Percentiles rank a stretch among this genome's conserved stretches.
These are phyloP conservation scores for Prunus campanulata DNA, from an alignment of 306 rosid species.

Conservation along the genomic window DNA sequence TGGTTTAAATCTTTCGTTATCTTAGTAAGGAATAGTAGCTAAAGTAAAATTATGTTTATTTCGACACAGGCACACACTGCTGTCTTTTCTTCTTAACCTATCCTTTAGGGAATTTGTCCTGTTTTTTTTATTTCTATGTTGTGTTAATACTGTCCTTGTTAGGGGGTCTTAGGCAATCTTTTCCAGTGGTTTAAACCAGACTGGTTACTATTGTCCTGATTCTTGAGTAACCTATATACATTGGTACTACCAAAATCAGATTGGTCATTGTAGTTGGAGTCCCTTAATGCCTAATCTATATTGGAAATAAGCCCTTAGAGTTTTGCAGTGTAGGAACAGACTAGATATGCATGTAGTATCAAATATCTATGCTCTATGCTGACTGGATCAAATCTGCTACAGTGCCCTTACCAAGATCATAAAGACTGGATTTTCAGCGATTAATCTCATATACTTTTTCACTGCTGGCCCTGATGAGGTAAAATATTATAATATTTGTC, in stretches of 20 bases:
- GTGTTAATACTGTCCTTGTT: not conserved
- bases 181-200: not conserved
- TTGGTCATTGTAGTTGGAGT: not conserved
- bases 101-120: not conserved
- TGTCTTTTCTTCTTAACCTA: not conserved
- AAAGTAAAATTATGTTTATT: not conserved
- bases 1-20: not conserved
- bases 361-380: slow-evolving; percentile 25
- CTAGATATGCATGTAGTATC: not conserved
- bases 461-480: slow-evolving; percentile 99
- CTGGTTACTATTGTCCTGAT: not conserved
- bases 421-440: slow-evolving; percentile 93
- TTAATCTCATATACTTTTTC: slow-evolving; percentile 98
- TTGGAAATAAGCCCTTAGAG: not conserved
- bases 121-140: not conserved
- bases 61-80: not conserved
- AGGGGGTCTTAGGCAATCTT: not conserved
- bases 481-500: slow-evolving; percentile 1
- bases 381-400: slow-evolving; percentile 32
- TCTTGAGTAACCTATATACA: not conserved
- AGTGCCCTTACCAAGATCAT: slow-evolving; percentile 94
- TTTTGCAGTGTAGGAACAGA: not conserved
- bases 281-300: not conserved
- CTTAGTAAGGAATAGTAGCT: not conserved
- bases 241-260: not conserved